phyloP scores from a whole-genome alignment of 2,329 filamentous ascomycete species.

The Albifimbria verrucaria region DNA sequence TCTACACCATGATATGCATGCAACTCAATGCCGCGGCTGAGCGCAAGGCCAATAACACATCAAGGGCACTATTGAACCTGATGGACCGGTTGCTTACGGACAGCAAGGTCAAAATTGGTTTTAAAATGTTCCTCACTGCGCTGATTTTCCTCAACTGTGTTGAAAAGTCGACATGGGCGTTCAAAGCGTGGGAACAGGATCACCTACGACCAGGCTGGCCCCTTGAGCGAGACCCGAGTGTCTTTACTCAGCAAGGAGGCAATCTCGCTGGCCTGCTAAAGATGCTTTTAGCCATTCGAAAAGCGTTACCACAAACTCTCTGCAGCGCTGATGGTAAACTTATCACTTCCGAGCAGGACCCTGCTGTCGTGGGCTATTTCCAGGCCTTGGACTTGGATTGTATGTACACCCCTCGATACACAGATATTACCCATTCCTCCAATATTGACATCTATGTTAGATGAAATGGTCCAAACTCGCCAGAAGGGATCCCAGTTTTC shows the following conservation, averaged over 20 bases:
- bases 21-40: slow-evolving; percentile 64
- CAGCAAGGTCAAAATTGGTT: slow-evolving; percentile 56
- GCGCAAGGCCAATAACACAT: slow-evolving; percentile 58
- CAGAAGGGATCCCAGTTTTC: slow-evolving; percentile 51
- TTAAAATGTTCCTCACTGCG: slow-evolving; percentile 59
- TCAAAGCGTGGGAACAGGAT: slow-evolving; percentile 65
- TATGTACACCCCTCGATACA: slow-evolving; percentile 36
- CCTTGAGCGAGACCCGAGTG: slow-evolving; percentile 51
- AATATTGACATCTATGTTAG: slow-evolving; percentile 12
- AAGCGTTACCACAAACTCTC: slow-evolving; percentile 53
- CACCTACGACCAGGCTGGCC: slow-evolving; percentile 59
- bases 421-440: background rate
- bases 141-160: slow-evolving; percentile 63
- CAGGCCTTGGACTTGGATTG: slow-evolving; percentile 54
- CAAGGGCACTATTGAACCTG: slow-evolving; percentile 54
- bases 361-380: slow-evolving; percentile 49
- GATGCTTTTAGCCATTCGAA: slow-evolving; percentile 60
- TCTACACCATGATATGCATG: slow-evolving; percentile 59
- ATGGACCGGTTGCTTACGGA: slow-evolving; percentile 61
- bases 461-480: slow-evolving; percentile 35
- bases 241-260: slow-evolving; percentile 57
- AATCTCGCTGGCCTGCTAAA: slow-evolving; percentile 56
- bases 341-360: slow-evolving; percentile 43
- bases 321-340: slow-evolving; percentile 46
- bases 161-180: slow-evolving; percentile 67